Percentiles rank a stretch among this genome's conserved stretches.
Conservation (phyloP, 2,329 filamentous ascomycete genomes). For the Aspergillus flavus region DNA sequence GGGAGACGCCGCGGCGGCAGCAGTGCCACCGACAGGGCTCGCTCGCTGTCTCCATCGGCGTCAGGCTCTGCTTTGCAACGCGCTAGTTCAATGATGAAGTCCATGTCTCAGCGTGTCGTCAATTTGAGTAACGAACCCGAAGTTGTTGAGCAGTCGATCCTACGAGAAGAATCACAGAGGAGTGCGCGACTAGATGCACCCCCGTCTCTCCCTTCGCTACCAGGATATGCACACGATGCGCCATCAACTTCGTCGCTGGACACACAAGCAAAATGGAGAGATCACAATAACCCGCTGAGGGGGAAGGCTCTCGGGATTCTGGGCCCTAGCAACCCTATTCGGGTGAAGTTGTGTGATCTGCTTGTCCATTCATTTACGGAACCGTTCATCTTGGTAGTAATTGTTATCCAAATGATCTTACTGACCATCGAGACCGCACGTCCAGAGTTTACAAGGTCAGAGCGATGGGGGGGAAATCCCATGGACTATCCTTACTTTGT, state of each 20-base stretch:
- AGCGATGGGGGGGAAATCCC: slow-evolving; percentile 63
- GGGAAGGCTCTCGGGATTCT: slow-evolving; percentile 88
- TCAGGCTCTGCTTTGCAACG: slow-evolving; percentile 65
- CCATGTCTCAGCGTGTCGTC: slow-evolving; percentile 96
- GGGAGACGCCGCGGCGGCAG: slow-evolving; percentile 61
- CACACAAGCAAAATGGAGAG: slow-evolving; percentile 46
- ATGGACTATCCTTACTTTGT: slow-evolving; percentile 81
- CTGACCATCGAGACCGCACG: slow-evolving; percentile 79
- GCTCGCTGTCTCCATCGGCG: slow-evolving; percentile 65
- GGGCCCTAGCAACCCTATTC: slow-evolving; percentile 72
- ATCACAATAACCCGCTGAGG: slow-evolving; percentile 72
- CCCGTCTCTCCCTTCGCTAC: slow-evolving; percentile 52
- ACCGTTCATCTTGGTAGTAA: slow-evolving; percentile 81
- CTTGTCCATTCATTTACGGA: slow-evolving; percentile 86
- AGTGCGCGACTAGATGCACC: slow-evolving; percentile 56
- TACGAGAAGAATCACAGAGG: slow-evolving; percentile 58
- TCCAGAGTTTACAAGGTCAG: slow-evolving; percentile 66
- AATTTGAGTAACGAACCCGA: slow-evolving; percentile 95
- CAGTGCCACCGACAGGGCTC: slow-evolving; percentile 39
- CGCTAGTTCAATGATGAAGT: slow-evolving; percentile 75
- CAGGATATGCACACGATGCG: slow-evolving; percentile 49
- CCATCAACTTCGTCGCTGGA: slow-evolving; percentile 35
- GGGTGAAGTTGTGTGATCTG: slow-evolving; percentile 76
- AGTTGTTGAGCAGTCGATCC: slow-evolving; percentile 71
- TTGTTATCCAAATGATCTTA: slow-evolving; percentile 85